Evolutionary conservation across 306 rosid species (phyloP).

Genomic region (Gillenia trifoliata): DNA sequence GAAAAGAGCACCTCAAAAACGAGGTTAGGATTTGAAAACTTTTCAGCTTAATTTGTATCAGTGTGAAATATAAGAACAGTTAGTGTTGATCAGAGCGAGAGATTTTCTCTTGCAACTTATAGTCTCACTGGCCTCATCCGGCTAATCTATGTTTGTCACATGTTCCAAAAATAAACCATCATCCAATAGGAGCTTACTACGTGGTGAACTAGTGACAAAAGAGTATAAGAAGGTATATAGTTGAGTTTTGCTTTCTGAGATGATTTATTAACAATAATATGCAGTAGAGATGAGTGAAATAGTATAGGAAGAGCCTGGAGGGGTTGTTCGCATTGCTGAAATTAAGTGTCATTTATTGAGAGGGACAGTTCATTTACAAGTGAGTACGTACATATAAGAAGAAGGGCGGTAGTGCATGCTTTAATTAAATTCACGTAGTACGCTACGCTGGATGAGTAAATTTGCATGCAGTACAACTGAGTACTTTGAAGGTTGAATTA

Average conservation of each 20-base stretch:
- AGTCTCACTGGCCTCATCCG: not conserved
- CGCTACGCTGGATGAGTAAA: not conserved
- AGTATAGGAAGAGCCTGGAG: not conserved
- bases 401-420: not conserved
- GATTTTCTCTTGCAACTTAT: not conserved
- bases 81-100: not conserved
- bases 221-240: too few relatives aligned
- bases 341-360: not conserved
- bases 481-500: not conserved
- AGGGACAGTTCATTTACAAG: not conserved
- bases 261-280: not conserved
- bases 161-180: not conserved
- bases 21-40: not conserved
- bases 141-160: not conserved
- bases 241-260: too few relatives aligned
- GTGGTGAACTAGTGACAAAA: not conserved
- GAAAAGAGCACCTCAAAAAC: not conserved
- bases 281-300: not conserved
- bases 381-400: not conserved
- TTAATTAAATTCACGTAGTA: not conserved
- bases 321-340: not conserved
- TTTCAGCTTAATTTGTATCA: not conserved
- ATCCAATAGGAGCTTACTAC: not conserved
- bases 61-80: not conserved
- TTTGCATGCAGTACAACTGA: constrained; percentile 4